Conservation (phyloP, 441 rosid genomes). For the Metrosideros polymorpha region DNA sequence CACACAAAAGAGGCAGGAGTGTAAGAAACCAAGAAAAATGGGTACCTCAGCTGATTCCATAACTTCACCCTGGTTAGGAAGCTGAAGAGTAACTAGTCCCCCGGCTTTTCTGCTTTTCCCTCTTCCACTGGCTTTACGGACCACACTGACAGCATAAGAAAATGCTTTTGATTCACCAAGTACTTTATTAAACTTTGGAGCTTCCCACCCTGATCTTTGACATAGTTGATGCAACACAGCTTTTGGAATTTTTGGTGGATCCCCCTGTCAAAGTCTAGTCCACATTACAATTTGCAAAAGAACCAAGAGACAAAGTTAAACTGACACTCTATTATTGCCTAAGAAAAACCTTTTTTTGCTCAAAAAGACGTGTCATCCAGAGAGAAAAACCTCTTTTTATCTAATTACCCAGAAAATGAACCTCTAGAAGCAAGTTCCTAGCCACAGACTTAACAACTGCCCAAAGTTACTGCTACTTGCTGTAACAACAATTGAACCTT, state of each 20-base stretch:
- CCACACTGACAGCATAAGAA: slow-evolving; percentile 63
- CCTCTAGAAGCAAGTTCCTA: neutral
- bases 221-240: slow-evolving; percentile 90
- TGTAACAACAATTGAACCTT: neutral
- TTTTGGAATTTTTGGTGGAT: slow-evolving; percentile 63
- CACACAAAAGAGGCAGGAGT: neutral
- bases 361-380: neutral
- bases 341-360: neutral
- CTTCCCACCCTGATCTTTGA: slow-evolving; percentile 91
- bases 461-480: neutral
- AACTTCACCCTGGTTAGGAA: slow-evolving; percentile 50
- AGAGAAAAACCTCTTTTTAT: neutral
- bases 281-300: slow-evolving; percentile 2
- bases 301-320: neutral
- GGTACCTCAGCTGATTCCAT: slow-evolving; percentile 70
- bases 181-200: slow-evolving; percentile 80
- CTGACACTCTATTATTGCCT: neutral
- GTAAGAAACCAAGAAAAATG: slow-evolving; percentile 1
- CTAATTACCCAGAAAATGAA: neutral
- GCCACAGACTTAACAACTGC: neutral
- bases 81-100: slow-evolving; percentile 69
- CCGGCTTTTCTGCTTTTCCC: slow-evolving; percentile 94
- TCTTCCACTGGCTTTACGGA: slow-evolving; percentile 86
- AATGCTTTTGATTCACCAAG: slow-evolving; percentile 32
- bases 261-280: slow-evolving; percentile 48